Evolutionary conservation across 2,329 filamentous ascomycete species (phyloP).

Genomic region (Phialophora chinensis): DNA sequence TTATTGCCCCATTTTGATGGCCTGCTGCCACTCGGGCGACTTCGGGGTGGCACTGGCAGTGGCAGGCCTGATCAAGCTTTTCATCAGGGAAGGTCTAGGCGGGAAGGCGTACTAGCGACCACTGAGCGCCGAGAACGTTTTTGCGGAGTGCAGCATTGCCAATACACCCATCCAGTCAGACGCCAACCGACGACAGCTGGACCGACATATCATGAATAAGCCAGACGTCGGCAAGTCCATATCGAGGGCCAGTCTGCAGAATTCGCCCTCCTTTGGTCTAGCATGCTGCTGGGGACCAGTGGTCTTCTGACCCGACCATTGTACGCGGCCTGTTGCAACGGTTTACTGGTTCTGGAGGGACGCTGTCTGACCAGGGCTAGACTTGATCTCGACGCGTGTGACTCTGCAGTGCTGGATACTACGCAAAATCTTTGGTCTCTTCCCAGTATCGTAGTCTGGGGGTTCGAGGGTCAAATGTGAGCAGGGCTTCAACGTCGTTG

Average conservation of each 20-base stretch:
- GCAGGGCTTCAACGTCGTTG: slow-evolving; percentile 24
- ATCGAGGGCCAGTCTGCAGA: not conserved
- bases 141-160: not conserved
- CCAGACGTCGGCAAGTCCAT: not conserved
- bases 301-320: not conserved
- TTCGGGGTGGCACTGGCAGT: not conserved
- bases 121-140: not conserved
- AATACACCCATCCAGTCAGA: not conserved
- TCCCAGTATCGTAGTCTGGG: not conserved
- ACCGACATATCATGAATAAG: not conserved
- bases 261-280: not conserved
- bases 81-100: not conserved
- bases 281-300: not conserved
- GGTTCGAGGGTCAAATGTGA: not conserved
- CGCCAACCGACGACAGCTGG: not conserved
- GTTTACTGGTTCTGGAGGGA: not conserved
- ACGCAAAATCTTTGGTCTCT: not conserved
- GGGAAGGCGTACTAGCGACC: not conserved
- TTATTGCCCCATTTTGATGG: not conserved
- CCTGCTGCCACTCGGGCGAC: not conserved
- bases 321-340: not conserved
- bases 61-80: not conserved
- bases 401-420: not conserved
- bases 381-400: not conserved
- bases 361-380: no score